A percentile compares a stretch with the other conserved stretches of the same genome.
phyloP scores from a whole-genome alignment of 2,329 filamentous ascomycete genomes.

The Fusarium brachygibbosum region DNA sequence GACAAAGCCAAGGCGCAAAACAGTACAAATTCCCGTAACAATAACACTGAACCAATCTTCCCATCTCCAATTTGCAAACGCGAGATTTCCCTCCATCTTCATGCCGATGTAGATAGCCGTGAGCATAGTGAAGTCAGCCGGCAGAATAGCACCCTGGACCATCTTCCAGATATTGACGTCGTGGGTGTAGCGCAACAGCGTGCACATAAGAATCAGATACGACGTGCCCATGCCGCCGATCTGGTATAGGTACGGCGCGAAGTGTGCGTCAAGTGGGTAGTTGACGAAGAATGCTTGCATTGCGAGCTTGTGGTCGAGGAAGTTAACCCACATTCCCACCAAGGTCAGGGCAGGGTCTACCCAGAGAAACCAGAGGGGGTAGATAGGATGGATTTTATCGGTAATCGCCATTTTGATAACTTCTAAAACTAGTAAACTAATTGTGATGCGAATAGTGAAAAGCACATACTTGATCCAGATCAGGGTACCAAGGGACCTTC shows the following conservation, averaged over 20 bases:
- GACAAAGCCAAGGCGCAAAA: slow-evolving; percentile 36
- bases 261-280: slow-evolving; percentile 17
- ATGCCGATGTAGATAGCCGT: slow-evolving; percentile 33
- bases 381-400: slow-evolving; percentile 32
- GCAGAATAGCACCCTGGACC: slow-evolving; percentile 35
- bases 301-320: slow-evolving; percentile 37
- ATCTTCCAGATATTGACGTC: slow-evolving; percentile 43
- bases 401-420: slow-evolving; percentile 27
- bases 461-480: not conserved
- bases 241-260: slow-evolving; percentile 43
- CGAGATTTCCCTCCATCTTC: slow-evolving; percentile 22
- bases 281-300: slow-evolving; percentile 27
- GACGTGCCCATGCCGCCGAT: slow-evolving; percentile 45
- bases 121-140: slow-evolving; percentile 43
- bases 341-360: slow-evolving; percentile 42
- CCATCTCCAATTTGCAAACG: slow-evolving; percentile 23
- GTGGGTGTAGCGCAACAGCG: slow-evolving; percentile 40
- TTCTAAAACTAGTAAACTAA: not conserved
- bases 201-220: slow-evolving; percentile 18
- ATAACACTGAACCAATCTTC: slow-evolving; percentile 36
- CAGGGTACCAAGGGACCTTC: not conserved
- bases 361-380: slow-evolving; percentile 43
- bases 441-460: rapidly evolving
- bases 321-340: slow-evolving; percentile 35
- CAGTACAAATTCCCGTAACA: slow-evolving; percentile 17